Percentiles rank a stretch among this genome's conserved stretches.
Conservation (phyloP, 805 yeast species). For the Pichia gijzeniarum region DNA sequence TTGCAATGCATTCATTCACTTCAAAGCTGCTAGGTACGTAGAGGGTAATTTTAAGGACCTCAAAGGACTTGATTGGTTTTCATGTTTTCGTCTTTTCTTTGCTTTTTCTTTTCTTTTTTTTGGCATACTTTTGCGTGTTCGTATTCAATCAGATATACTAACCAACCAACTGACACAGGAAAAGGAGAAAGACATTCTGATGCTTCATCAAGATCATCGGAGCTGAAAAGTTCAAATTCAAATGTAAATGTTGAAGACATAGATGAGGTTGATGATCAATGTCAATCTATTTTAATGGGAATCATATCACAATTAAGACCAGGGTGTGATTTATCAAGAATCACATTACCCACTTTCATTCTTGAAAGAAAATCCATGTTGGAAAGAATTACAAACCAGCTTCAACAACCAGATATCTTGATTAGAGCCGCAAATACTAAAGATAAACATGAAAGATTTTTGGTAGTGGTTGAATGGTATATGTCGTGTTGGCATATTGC, state of each 20-base stretch:
- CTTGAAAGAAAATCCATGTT: constrained; percentile 93
- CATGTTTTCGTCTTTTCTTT: not conserved
- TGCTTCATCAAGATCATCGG: not conserved
- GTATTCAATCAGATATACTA: not conserved
- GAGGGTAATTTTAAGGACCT: not conserved
- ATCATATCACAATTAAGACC: constrained; percentile 89
- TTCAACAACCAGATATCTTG: constrained; percentile 71
- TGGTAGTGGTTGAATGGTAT: constrained; percentile 80
- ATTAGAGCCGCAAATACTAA: constrained; percentile 55
- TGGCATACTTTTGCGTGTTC: not conserved
- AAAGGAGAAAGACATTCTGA: constrained; percentile 3
- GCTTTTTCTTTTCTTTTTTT: not conserved
- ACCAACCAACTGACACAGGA: constrained; percentile 1
- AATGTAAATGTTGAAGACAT: constrained; percentile 55
- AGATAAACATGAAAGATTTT: constrained; percentile 63
- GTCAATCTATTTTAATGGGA: constrained; percentile 78
- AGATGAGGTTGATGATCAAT: constrained; percentile 88
- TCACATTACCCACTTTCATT: constrained; percentile 92
- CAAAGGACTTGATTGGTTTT: not conserved
- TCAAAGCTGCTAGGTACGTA: constrained; percentile 11
- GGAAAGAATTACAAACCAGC: constrained; percentile 86
- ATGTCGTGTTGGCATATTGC: constrained; percentile 97
- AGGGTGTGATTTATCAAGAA: constrained; percentile 83
- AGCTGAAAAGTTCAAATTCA: not conserved
- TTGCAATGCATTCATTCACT: constrained; percentile 10